Evolutionary conservation across 495 filamentous ascomycete species (phyloP).

Genomic region (Penicillium steckii): DNA sequence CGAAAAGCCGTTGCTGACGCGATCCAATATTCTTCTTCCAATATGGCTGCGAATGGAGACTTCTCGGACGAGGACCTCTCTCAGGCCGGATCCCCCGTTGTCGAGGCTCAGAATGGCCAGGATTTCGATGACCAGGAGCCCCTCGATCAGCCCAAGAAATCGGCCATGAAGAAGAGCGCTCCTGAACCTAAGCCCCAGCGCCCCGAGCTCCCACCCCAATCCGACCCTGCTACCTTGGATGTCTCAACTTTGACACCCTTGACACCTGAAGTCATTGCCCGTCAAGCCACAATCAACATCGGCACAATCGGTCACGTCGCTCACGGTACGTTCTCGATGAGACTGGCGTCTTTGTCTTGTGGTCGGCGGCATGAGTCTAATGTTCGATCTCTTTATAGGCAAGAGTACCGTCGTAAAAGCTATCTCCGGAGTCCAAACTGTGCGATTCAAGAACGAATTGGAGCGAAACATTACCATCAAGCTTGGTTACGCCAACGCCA

Average conservation of each 20-base stretch:
- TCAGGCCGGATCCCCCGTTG: slow-evolving; percentile 57
- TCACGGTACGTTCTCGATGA: slow-evolving; percentile 51
- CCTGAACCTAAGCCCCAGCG: slow-evolving; percentile 47
- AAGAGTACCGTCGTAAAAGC: slow-evolving; percentile 99
- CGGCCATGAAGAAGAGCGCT: slow-evolving; percentile 63
- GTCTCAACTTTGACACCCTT: slow-evolving; percentile 74
- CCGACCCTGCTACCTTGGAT: slow-evolving; percentile 82
- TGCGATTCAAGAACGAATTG: slow-evolving; percentile 98
- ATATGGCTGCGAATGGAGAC: slow-evolving; percentile 65
- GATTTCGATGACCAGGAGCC: slow-evolving; percentile 53
- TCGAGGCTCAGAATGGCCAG: slow-evolving; percentile 52
- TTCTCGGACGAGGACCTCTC: slow-evolving; percentile 53
- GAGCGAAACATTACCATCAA: slow-evolving; percentile 99
- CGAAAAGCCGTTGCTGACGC: slow-evolving; percentile 2
- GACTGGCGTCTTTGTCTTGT: not conserved
- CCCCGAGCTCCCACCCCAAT: slow-evolving; percentile 80
- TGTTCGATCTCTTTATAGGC: slow-evolving; percentile 26
- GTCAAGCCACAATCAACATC: slow-evolving; percentile 98
- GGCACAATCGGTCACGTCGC: slow-evolving; percentile 94
- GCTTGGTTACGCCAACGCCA: slow-evolving; percentile 98
- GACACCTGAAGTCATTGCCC: slow-evolving; percentile 92
- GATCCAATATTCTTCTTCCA: slow-evolving; percentile 34
- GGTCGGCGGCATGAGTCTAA: not conserved
- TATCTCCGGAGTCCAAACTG: slow-evolving; percentile 97
- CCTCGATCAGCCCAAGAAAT: slow-evolving; percentile 58